Evolutionary conservation across 441 rosid species (phyloP).

Genomic region (Cnidoscolus chayamansa): DNA sequence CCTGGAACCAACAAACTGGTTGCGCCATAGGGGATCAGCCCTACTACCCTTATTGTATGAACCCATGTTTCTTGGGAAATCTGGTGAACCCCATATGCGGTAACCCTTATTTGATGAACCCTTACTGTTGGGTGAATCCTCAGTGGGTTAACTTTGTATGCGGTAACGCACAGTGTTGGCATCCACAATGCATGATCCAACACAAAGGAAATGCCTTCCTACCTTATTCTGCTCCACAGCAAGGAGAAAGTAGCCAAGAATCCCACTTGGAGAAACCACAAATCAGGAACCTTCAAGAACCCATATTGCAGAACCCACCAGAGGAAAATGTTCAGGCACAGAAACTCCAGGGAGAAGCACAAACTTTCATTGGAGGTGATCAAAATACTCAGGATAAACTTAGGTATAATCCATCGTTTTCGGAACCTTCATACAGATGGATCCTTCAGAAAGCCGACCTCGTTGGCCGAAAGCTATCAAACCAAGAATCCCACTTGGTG

Average conservation of each 20-base stretch:
- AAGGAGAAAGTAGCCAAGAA: background rate
- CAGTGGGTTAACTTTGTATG: background rate
- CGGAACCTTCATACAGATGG: background rate
- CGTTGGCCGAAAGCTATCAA: background rate
- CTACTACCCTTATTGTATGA: no score
- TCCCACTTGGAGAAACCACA: background rate
- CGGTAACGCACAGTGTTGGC: background rate
- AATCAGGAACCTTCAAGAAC: no score
- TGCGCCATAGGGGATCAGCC: no score
- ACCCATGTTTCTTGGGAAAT: no score
- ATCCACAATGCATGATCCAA: background rate
- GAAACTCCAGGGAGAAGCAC: no score
- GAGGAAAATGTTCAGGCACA: background rate
- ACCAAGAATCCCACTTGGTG: background rate
- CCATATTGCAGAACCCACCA: no score
- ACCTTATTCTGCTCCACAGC: background rate
- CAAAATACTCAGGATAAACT: no score
- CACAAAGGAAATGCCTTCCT: background rate
- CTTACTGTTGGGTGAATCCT: background rate
- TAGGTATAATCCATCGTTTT: no score
- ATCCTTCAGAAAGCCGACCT: background rate
- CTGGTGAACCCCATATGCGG: background rate
- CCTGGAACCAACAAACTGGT: background rate
- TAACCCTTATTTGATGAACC: background rate
- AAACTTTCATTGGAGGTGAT: no score